Conservation (phyloP, 345 rosid genomes). For the Linum tenue region DNA sequence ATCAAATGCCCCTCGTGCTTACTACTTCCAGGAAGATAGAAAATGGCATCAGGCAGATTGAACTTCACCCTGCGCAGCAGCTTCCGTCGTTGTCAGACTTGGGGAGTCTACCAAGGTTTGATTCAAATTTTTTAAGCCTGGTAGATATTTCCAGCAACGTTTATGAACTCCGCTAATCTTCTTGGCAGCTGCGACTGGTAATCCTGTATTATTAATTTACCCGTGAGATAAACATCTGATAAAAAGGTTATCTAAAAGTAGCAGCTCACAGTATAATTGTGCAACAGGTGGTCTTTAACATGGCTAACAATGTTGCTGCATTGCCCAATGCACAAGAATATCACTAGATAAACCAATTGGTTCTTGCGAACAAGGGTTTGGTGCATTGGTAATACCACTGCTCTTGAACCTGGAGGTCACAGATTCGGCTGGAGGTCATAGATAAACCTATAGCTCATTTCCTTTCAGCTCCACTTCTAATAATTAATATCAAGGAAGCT, state of each 20-base stretch:
- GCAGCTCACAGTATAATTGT: background rate
- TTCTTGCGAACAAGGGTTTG: too few species aligned
- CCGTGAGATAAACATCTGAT: constrained; percentile 5
- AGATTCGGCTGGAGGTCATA: too few species aligned
- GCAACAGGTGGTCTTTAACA: background rate
- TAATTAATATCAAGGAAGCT: background rate
- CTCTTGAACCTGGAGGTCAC: too few species aligned
- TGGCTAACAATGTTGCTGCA: too few species aligned
- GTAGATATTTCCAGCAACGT: constrained; percentile 86
- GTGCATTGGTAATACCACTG: too few species aligned
- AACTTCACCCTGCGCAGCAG: constrained; percentile 26
- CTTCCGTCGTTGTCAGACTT: constrained; percentile 29
- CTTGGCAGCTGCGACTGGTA: constrained; percentile 62
- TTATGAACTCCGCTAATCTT: constrained; percentile 88
- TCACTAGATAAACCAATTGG: background rate
- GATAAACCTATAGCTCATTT: too few species aligned
- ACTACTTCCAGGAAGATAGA: background rate
- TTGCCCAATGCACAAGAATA: background rate
- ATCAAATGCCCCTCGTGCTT: background rate
- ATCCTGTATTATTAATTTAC: constrained; percentile 33
- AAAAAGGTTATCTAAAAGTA: background rate
- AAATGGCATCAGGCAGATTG: constrained; percentile 41
- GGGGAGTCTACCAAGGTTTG: constrained; percentile 13
- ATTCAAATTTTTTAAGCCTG: constrained; percentile 31
- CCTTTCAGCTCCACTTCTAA: background rate